Base-by-base conservation (phyloP, 331 rosid species). In the Saraca asoca region DNA sequence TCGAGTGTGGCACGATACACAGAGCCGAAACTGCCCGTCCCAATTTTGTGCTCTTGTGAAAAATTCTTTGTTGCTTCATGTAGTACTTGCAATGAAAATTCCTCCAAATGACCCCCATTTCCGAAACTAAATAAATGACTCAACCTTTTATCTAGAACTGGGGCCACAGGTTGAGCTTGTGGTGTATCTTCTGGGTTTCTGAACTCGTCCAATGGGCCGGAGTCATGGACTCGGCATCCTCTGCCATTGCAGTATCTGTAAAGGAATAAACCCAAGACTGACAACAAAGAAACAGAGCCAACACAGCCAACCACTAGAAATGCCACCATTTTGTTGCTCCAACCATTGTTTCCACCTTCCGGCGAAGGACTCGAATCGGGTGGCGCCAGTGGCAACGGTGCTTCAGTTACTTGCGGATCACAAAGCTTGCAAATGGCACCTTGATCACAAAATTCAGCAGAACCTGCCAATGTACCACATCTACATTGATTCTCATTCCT, bases 281-380 rank as follows among this genome's bases (percentile, higher is more conserved):
- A 52, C 39, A 86, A 38, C 53, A 86, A 77, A 38, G 82, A 54
- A 35, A 58, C 29, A 10, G 82, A 79, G 10, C 98, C 98, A 16
- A 90, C 90, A 29, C 95, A 87, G 2, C 98, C 98, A 24, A 93
- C 81, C 39, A 84, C 92, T 2, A 93, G 67, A 68, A 84, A 83
- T 41, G 89, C 90, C 72, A 93, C 85, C 88, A 80, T 85, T 74
- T 53, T 71, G 9, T 75, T 65, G 67, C 75, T 85, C 95, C 89
- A 86, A 33, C 62, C 72, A 52, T 48, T 66, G 29, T 54, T 44
- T 13, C 67, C 17, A 5, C 51, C 7, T 4, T 12, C 16, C 2
- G 46, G 41, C 4, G 73, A 14, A 0, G 55, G 15, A 7, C 57
- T 0, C 5, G 48, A 29, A 42, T 12, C 0, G 0, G 64, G 18